Evolutionary conservation across 441 rosid species (phyloP).

Genomic region (Francoa sonchifolia): DNA sequence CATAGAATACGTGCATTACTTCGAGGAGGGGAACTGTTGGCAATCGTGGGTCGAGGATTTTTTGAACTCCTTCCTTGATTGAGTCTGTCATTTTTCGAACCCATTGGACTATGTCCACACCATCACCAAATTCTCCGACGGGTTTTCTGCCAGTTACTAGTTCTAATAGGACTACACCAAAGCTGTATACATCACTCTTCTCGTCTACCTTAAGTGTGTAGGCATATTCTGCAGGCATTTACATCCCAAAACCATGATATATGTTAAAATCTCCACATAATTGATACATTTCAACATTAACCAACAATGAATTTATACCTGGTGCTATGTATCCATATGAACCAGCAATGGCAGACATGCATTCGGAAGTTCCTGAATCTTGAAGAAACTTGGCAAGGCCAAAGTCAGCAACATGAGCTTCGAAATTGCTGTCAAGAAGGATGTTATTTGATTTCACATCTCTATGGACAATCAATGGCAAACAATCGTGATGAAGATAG

Average conservation of each 20-base stretch:
- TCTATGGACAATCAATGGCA: slow-evolving; percentile 82
- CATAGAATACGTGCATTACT: slow-evolving; percentile 85
- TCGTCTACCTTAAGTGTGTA: slow-evolving; percentile 95
- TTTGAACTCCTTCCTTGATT: slow-evolving; percentile 61
- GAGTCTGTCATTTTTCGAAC: slow-evolving; percentile 82
- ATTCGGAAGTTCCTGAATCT: slow-evolving; percentile 93
- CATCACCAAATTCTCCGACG: slow-evolving; percentile 91
- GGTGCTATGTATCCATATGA: slow-evolving; percentile 97
- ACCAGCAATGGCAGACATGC: slow-evolving; percentile 98
- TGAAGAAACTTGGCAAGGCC: slow-evolving; percentile 94
- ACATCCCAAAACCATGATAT: background rate
- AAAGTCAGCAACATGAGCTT: slow-evolving; percentile 96
- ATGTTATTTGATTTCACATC: slow-evolving; percentile 95
- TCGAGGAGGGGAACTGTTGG: slow-evolving; percentile 69
- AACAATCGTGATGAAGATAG: slow-evolving; percentile 97
- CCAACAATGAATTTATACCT: slow-evolving; percentile 26
- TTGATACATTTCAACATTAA: background rate
- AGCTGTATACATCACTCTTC: slow-evolving; percentile 96
- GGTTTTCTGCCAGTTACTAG: slow-evolving; percentile 78
- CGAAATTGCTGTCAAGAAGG: slow-evolving; percentile 74
- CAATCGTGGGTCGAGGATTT: slow-evolving; percentile 70
- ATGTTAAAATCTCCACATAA: background rate
- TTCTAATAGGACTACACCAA: slow-evolving; percentile 79
- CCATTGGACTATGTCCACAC: slow-evolving; percentile 97
- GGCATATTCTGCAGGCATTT: slow-evolving; percentile 57